Percentiles rank a stretch among this genome's conserved stretches.
Evolutionary conservation across 441 rosid genomes (phyloP).

Genomic region (Adansonia rubrostipa): DNA sequence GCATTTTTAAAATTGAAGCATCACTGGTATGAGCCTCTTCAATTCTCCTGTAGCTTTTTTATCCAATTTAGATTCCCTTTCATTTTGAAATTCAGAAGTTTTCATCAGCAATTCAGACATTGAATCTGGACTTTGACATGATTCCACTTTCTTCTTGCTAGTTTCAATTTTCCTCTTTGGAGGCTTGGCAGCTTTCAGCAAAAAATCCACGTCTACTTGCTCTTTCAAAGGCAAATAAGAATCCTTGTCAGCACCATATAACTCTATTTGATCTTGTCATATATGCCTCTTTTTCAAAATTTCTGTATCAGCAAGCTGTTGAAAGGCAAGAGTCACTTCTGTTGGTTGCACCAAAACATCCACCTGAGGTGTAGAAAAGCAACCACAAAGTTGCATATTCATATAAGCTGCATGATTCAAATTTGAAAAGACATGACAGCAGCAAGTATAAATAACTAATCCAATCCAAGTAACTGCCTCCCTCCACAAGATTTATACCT

Average conservation of each 20-base stretch:
- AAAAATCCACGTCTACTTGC: neutral
- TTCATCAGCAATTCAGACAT: neutral
- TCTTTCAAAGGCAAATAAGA: neutral
- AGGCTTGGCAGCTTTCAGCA: neutral
- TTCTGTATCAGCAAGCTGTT: neutral
- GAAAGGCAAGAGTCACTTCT: neutral
- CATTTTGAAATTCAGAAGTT: neutral
- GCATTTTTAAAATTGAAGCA: neutral
- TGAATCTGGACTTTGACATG: neutral
- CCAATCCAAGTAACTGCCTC: neutral
- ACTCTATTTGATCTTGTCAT: neutral
- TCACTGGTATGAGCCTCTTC: neutral
- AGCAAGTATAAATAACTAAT: neutral
- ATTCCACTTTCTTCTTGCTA: slow-evolving; percentile 9
- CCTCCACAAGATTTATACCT: neutral
- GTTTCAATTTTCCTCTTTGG: neutral
- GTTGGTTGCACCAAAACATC: slow-evolving; percentile 2
- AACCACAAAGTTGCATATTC: neutral
- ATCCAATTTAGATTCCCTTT: neutral
- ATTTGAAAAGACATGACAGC: neutral
- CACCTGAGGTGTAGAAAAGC: neutral
- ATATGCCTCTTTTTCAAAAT: neutral
- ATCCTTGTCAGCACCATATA: neutral
- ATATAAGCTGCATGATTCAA: neutral
- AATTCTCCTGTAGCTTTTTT: neutral